phyloP scores from a whole-genome alignment of 2,329 filamentous ascomycete genomes.

The Pleochaeta shiraiana region DNA sequence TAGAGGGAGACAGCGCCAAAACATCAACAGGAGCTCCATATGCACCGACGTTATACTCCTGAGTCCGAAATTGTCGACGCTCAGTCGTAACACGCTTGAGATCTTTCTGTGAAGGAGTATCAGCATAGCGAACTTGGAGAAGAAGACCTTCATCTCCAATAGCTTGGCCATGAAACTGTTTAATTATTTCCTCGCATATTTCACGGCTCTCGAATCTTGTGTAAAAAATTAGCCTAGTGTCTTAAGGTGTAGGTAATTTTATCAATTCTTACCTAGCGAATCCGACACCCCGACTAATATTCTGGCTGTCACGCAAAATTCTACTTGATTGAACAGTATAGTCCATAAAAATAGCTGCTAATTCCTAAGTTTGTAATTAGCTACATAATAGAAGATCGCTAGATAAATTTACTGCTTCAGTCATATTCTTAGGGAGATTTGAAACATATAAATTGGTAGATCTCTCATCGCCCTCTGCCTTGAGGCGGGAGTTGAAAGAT shows the following conservation, averaged over 20 bases:
- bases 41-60: constrained; percentile 70
- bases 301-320: constrained; percentile 79
- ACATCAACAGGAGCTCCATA: constrained; percentile 29
- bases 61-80: constrained; percentile 84
- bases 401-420: constrained; percentile 49
- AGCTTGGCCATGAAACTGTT: constrained; percentile 59
- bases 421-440: constrained; percentile 80
- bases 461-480: constrained; percentile 71
- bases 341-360: constrained; percentile 56
- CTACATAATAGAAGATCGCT: constrained; percentile 7
- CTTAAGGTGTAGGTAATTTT: neutral
- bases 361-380: constrained; percentile 30
- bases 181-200: constrained; percentile 75
- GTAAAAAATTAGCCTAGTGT: constrained; percentile 4
- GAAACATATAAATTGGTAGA: constrained; percentile 98
- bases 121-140: constrained; percentile 88
- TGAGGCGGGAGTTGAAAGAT: constrained; percentile 95
- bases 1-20: constrained; percentile 31
- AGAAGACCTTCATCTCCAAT: constrained; percentile 62
- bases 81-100: constrained; percentile 92
- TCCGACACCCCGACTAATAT: constrained; percentile 87
- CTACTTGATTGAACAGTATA: constrained; percentile 81
- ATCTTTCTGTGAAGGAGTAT: constrained; percentile 89
- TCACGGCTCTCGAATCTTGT: constrained; percentile 71
- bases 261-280: constrained; percentile 62